These are phyloP conservation scores for Globisporangium okanoganense DNA, from an alignment of 352 stramenopile species.

Conservation along the genomic window DNA sequence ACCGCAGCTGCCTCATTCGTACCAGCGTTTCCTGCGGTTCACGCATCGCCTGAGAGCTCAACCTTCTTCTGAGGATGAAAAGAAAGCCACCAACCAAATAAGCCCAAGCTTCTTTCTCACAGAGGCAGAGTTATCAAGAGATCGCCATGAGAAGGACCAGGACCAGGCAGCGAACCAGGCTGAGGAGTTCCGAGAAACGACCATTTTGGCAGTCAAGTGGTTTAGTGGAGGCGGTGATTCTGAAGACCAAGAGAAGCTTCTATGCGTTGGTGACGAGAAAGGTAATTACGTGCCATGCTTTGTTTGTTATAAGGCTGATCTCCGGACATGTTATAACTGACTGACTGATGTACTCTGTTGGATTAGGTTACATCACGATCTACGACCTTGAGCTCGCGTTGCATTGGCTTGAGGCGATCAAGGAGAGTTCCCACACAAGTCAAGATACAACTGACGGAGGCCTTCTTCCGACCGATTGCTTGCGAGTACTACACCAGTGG, in stretches of 20 bases:
- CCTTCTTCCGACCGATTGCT: not conserved
- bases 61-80: not conserved
- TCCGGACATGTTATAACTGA: too few species aligned
- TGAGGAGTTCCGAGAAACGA: not conserved
- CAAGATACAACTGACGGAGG: not conserved
- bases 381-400: conserved; percentile 24
- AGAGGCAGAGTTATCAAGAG: conserved; percentile 4
- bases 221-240: conserved; percentile 8
- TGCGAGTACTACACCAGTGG: conserved; percentile 25
- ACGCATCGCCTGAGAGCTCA: not conserved
- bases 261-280: conserved; percentile 40
- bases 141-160: not conserved
- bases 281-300: conserved; percentile 9
- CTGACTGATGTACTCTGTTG: too few species aligned
- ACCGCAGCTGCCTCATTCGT: conserved; percentile 15
- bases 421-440: not conserved
- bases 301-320: too few species aligned
- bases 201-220: conserved; percentile 27
- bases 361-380: conserved; percentile 26
- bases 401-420: not conserved
- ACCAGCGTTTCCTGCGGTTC: conserved; percentile 21
- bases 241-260: conserved; percentile 17
- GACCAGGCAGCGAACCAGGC: not conserved
- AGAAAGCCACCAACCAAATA: conserved; percentile 1
- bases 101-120: conserved; percentile 14